phyloP scores from a whole-genome alignment of 345 rosid genomes.

The Eucalyptus albens region DNA sequence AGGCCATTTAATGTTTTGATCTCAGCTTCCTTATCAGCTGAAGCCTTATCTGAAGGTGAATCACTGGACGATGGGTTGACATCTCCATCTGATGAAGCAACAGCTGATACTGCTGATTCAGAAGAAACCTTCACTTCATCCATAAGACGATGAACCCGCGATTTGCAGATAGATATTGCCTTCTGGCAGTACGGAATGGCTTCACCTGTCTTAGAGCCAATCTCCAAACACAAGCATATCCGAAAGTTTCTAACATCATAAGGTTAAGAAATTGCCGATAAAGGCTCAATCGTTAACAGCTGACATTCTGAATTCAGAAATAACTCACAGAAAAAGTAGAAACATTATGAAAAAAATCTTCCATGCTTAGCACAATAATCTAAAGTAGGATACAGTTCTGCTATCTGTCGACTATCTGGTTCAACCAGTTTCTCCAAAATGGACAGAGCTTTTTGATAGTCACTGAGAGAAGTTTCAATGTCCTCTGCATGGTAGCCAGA shows the following conservation, averaged over 20 bases:
- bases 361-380: neutral
- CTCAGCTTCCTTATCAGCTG: slow-evolving; percentile 65
- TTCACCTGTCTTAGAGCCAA: slow-evolving; percentile 67
- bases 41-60: slow-evolving; percentile 19
- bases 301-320: neutral
- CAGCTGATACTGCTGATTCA: slow-evolving; percentile 34
- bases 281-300: neutral
- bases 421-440: slow-evolving; percentile 73
- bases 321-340: neutral
- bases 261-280: slow-evolving; percentile 24
- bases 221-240: slow-evolving; percentile 75
- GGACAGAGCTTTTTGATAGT: slow-evolving; percentile 66
- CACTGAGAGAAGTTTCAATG: slow-evolving; percentile 79
- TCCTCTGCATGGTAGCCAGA: slow-evolving; percentile 43
- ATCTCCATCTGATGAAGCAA: slow-evolving; percentile 37
- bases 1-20: slow-evolving; percentile 55
- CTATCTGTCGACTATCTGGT: slow-evolving; percentile 71
- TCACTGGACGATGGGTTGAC: slow-evolving; percentile 47
- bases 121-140: slow-evolving; percentile 41
- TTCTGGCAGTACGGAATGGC: slow-evolving; percentile 74
- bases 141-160: slow-evolving; percentile 40
- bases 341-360: neutral
- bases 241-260: slow-evolving; percentile 59
- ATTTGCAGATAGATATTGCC: slow-evolving; percentile 71
- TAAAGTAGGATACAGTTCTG: slow-evolving; percentile 82